Evolutionary conservation across 768 basidiomycete genomes (phyloP).

Genomic region (Tylopilus vinaceipallidus): DNA sequence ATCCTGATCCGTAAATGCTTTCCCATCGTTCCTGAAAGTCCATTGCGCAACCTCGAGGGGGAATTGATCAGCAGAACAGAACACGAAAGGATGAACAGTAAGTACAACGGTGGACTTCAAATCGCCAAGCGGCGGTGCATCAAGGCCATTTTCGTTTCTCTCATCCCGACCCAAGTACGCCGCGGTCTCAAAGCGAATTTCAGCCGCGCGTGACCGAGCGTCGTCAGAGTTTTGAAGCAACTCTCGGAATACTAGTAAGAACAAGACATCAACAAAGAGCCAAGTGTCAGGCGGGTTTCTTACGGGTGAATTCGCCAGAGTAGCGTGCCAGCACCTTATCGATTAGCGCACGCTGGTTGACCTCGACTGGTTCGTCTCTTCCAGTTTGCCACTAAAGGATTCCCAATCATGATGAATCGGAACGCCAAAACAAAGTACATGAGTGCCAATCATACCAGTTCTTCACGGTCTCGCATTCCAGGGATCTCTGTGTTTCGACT

Average conservation of each 20-base stretch:
- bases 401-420: no score
- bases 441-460: background rate
- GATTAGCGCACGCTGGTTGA: no score
- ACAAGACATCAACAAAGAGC: no score
- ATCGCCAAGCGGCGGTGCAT: constrained; percentile 45
- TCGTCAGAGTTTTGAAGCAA: constrained; percentile 97
- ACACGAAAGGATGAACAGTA: constrained; percentile 9
- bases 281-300: no score
- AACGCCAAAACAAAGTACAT: background rate
- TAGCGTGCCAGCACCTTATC: no score
- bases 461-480: background rate
- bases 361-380: no score
- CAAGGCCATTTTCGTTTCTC: background rate
- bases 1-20: constrained; percentile 76
- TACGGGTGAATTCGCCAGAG: no score
- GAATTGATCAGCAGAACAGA: background rate
- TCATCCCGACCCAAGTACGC: constrained; percentile 32
- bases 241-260: constrained; percentile 60
- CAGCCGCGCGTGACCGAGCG: constrained; percentile 67
- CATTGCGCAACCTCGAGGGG: constrained; percentile 65
- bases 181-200: constrained; percentile 76
- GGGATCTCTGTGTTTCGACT: background rate
- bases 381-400: no score
- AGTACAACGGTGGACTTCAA: constrained; percentile 55
- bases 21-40: constrained; percentile 86